phyloP scores from a whole-genome alignment of 768 basidiomycete genomes.

The Serendipita sp. region DNA sequence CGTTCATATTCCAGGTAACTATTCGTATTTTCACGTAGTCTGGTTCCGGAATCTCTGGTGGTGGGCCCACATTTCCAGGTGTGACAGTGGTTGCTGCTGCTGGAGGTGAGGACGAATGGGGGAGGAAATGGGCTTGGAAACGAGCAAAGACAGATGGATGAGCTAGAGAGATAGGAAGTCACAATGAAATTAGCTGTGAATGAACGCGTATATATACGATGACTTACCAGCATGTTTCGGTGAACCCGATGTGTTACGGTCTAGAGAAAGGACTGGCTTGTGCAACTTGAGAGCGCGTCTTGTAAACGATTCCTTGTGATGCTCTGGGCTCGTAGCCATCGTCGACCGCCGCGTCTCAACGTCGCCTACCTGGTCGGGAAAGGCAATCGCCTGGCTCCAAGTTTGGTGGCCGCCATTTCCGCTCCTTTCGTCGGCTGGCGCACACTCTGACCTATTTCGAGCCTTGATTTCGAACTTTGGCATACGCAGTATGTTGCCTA shows the following conservation, averaged over 20 bases:
- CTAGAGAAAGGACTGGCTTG: conserved; percentile 2
- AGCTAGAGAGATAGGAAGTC: neutral
- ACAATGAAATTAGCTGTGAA: neutral
- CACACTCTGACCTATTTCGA: too few species aligned
- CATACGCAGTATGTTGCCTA: too few species aligned
- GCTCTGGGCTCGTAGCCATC: neutral
- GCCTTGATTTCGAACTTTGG: too few species aligned
- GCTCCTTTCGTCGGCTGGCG: too few species aligned
- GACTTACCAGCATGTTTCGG: neutral
- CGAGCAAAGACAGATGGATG: conserved; percentile 27
- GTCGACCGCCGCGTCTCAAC: neutral
- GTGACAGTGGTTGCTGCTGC: conserved; percentile 15
- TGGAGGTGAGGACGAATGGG: conserved; percentile 12
- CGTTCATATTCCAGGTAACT: conserved; percentile 77
- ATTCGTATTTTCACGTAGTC: conserved; percentile 47
- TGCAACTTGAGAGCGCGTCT: neutral
- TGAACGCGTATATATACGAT: neutral
- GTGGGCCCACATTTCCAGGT: conserved; percentile 14
- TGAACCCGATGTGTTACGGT: neutral
- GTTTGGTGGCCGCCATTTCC: neutral
- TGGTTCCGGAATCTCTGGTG: conserved; percentile 7
- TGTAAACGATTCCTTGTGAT: neutral
- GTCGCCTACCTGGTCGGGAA: neutral
- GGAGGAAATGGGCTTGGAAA: conserved; percentile 32
- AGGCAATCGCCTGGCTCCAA: neutral